phyloP scores from a whole-genome alignment of 1,139 yeast genomes.

The Pichia sp. region DNA sequence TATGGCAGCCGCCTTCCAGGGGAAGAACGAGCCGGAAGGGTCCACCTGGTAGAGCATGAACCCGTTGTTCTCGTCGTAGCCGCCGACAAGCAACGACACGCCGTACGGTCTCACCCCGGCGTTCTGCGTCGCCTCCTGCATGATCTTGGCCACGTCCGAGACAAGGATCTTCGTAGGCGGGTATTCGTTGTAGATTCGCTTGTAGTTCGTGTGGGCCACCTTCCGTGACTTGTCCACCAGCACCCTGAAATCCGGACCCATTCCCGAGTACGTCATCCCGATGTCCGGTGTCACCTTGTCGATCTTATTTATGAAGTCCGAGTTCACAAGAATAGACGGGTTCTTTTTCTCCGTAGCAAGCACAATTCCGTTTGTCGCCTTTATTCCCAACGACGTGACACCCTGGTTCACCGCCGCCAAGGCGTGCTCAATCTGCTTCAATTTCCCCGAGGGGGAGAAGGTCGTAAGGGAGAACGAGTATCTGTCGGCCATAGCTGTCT shows the following conservation, averaged over 20 bases:
- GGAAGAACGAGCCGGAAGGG: slow-evolving; percentile 96
- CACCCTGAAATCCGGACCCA: slow-evolving; percentile 98
- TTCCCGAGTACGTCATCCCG: slow-evolving; percentile 95
- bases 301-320: slow-evolving; percentile 74
- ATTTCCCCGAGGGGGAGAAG: slow-evolving; percentile 62
- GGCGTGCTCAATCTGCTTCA: slow-evolving; percentile 97
- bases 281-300: slow-evolving; percentile 88
- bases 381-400: slow-evolving; percentile 93
- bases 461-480: slow-evolving; percentile 82
- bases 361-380: slow-evolving; percentile 93
- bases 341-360: slow-evolving; percentile 95
- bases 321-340: slow-evolving; percentile 69
- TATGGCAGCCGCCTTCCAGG: slow-evolving; percentile 99
- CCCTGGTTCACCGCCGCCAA: slow-evolving; percentile 97
- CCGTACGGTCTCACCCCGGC: slow-evolving; percentile 99
- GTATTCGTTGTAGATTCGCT: slow-evolving; percentile 89
- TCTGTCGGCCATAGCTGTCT: slow-evolving; percentile 78
- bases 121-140: slow-evolving; percentile 97
- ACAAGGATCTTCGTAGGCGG: slow-evolving; percentile 95
- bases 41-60: slow-evolving; percentile 93
- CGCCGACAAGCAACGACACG: slow-evolving; percentile 89
- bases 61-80: slow-evolving; percentile 77
- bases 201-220: slow-evolving; percentile 88
- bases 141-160: slow-evolving; percentile 89
- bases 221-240: slow-evolving; percentile 91